Evolutionary conservation across 192 early-diverging fungal genomes (phyloP), one percentile per base, ranked within the genome.

Genomic region (Backusella westeae): DNA sequence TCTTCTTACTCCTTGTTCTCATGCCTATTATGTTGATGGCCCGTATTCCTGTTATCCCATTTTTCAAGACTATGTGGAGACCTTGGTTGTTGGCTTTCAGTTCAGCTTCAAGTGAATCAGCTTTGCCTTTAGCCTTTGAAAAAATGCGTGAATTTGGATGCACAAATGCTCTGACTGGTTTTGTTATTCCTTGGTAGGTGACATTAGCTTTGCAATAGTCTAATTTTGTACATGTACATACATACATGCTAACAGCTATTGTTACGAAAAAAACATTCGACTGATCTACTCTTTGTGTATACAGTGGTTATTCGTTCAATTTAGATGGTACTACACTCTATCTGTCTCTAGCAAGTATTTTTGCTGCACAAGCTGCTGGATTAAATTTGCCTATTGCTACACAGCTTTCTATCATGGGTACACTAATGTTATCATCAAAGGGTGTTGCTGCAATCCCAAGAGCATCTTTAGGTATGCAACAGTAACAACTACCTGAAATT

Each of bases 321-420:
- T 79, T 93, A 63, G 92, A 93, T 73, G 92, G 92, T 5, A 91
- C 92, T 1, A 92, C 92, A 32, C 76, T 93, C 29, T 92, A 93
- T 74, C 84, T 93, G 3, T 84, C 88, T 10, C 73, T 89, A 36
- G 92, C 92, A 6, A 56, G 82, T n/a, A 79, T 93, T 34, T 93
- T 93, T 78, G 85, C 82, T 72, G 91, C 91, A 19, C 92, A 93
- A 76, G 87, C 84, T 26, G 81, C 78, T 10, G 86, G 86, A 36
- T 68, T 90, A 19, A 23, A 71, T 35, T 85, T 90, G 74, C 41
- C 82, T 17, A 36, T 89, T 42, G 83, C 85, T 44, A 84, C 87
- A 72, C 92, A 93, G 75, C 84, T 93, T 72, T 71, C 85, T 38
- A 85, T 89, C 65, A 87, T 93, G 87, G 49, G 91, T 34, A 86